Base-by-base conservation (phyloP, 441 rosid genomes). In the Brassica hybrid region DNA sequence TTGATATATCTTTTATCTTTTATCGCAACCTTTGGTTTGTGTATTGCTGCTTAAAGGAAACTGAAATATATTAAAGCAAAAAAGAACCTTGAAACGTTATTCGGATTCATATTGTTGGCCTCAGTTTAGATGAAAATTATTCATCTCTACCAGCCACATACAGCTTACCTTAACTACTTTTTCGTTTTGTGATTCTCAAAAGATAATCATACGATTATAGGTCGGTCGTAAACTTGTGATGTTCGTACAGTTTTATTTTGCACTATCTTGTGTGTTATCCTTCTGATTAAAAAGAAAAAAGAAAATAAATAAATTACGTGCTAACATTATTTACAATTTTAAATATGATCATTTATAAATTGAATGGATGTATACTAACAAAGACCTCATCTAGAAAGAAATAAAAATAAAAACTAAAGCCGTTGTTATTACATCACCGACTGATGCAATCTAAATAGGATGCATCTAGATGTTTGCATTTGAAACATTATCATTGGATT, bases 381-480 rank as follows among this genome's bases (percentile, higher is more conserved):
- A 21, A 21, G 23, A 21, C 23, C 23, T 21, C 23, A 21, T 21
- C 23, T 21, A 21, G 23, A 21, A 21, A 21, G n/a, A 2, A 21
- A 21, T 0, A 21, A 21, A 27, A 19, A 58, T 0, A 11, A 10
- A 4, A 58, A 13, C 27, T 36, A 14, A 21, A 27, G 21, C 62
- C 38, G 38, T n/a, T 68, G 36, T 32, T 60, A 19, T 68, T 61
- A 69, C 74, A 69, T 36, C 64, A 62, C 6, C 17, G 21, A 69
- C 69, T 69, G 79, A 76, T 76, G 69, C 45, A 11, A 62, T 76
- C 79, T 19, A 63, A 63, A 63, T 3, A 63, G 21, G 50, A 54
- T 76, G 54, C 61, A 71, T 65, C 71, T 77, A 41, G 27, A 77
- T 77, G 67, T 18, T 71, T 6, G 18, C 67, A 77, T 71, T 27